Evolutionary conservation across 31 red algal species (phyloP).

Genomic region (Odonthalia washingtoniensis): DNA sequence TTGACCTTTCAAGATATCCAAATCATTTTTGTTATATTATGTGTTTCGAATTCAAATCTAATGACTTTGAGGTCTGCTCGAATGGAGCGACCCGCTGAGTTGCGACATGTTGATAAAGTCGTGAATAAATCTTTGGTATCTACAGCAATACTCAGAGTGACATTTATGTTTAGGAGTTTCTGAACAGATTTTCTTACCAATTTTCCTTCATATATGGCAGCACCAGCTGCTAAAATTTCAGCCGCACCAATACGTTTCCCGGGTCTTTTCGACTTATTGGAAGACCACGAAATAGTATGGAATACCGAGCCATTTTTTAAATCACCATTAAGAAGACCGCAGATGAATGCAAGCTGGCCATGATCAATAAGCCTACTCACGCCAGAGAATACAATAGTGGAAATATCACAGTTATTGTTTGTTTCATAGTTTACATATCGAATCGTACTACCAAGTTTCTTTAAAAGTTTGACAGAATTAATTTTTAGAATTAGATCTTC

Average conservation of each 20-base stretch:
- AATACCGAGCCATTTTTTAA: neutral
- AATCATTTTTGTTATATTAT: neutral
- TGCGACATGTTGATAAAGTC: conserved; percentile 1
- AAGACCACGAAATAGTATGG: neutral
- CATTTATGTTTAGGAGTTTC: neutral
- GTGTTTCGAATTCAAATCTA: neutral
- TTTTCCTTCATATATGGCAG: too few relatives aligned
- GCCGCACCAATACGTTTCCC: neutral
- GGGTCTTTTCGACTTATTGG: neutral
- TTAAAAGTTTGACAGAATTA: neutral
- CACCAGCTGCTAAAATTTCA: too few relatives aligned
- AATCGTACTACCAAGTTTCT: neutral
- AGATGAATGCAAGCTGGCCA: too few relatives aligned
- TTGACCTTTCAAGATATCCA: neutral
- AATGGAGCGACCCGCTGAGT: neutral
- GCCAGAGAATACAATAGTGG: neutral
- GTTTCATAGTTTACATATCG: neutral
- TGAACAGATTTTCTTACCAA: neutral
- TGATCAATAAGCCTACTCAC: neutral
- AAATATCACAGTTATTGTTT: neutral
- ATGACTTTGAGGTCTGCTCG: conserved; percentile 14
- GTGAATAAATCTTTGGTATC: neutral
- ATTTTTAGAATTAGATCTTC: neutral
- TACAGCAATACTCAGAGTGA: neutral
- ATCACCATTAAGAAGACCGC: conserved; percentile 1